A percentile compares a stretch with the other conserved stretches of the same genome.
Conservation (phyloP, 2,329 filamentous ascomycete species). For the Fonsecaea erecta region DNA sequence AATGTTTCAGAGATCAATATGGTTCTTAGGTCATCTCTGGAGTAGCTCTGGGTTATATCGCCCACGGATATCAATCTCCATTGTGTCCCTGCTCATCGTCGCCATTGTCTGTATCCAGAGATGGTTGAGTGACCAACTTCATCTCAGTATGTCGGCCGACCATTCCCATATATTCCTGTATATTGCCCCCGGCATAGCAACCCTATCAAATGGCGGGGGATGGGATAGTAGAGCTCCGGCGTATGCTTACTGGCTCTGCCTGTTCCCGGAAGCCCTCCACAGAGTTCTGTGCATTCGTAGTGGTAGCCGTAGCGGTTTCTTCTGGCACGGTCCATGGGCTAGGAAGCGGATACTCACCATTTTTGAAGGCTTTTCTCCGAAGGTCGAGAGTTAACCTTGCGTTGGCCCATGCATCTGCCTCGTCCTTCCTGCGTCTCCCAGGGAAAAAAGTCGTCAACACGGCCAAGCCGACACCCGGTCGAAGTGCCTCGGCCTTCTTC, state of each 20-base stretch:
- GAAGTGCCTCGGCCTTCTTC: slow-evolving; percentile 40
- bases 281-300: neutral
- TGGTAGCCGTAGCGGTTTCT: neutral
- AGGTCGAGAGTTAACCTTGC: neutral
- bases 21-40: no score
- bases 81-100: no score
- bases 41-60: no score
- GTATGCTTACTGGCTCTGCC: neutral
- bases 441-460: slow-evolving; percentile 44
- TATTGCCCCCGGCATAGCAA: neutral
- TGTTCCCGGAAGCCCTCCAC: neutral
- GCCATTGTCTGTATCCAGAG: no score
- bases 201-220: neutral
- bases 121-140: neutral
- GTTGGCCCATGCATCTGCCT: slow-evolving; percentile 23
- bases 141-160: neutral
- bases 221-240: neutral
- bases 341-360: neutral
- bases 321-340: neutral
- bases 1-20: no score
- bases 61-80: no score
- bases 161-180: neutral
- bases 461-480: slow-evolving; percentile 41
- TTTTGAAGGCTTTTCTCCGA: neutral
- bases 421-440: slow-evolving; percentile 17